Percentiles rank a stretch among this genome's conserved stretches.
Evolutionary conservation across 2,329 filamentous ascomycete genomes (phyloP).

Genomic region (Xylaria sp.): DNA sequence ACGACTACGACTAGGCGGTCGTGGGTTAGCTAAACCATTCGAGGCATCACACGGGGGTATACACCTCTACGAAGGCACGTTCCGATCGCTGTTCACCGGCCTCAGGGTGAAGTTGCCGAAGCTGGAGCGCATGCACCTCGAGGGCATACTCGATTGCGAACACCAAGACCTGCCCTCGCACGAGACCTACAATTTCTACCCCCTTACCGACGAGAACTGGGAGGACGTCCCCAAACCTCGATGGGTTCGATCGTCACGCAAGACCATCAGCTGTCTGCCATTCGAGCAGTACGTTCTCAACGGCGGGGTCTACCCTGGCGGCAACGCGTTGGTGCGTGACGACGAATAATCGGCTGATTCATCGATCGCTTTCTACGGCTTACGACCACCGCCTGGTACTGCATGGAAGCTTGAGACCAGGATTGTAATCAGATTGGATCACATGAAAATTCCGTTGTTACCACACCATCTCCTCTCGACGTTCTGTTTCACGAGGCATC

Average conservation of each 20-base stretch:
- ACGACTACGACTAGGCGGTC: slow-evolving; percentile 57
- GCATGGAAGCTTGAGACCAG: slow-evolving; percentile 13
- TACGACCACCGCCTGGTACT: background rate
- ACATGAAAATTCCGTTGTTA: slow-evolving; percentile 18
- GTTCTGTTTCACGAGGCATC: slow-evolving; percentile 36
- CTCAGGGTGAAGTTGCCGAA: slow-evolving; percentile 51
- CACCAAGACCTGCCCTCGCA: slow-evolving; percentile 50
- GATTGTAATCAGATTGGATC: slow-evolving; percentile 25
- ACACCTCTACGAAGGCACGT: slow-evolving; percentile 57
- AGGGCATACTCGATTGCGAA: slow-evolving; percentile 58
- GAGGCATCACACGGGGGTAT: slow-evolving; percentile 56
- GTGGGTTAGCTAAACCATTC: slow-evolving; percentile 53
- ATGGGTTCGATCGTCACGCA: slow-evolving; percentile 46
- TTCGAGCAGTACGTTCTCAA: slow-evolving; percentile 55
- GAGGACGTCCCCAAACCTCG: slow-evolving; percentile 45
- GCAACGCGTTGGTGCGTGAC: slow-evolving; percentile 38
- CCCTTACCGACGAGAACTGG: slow-evolving; percentile 56
- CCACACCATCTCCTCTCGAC: slow-evolving; percentile 29
- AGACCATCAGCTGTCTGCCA: slow-evolving; percentile 51
- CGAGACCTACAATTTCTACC: slow-evolving; percentile 56
- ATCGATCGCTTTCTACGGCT: background rate
- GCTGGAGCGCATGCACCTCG: slow-evolving; percentile 56
- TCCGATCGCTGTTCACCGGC: slow-evolving; percentile 55
- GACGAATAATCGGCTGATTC: slow-evolving; percentile 32
- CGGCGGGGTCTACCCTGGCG: slow-evolving; percentile 51